phyloP scores from a whole-genome alignment of 1,284 basidiomycete genomes.

The Mycena sp. region DNA sequence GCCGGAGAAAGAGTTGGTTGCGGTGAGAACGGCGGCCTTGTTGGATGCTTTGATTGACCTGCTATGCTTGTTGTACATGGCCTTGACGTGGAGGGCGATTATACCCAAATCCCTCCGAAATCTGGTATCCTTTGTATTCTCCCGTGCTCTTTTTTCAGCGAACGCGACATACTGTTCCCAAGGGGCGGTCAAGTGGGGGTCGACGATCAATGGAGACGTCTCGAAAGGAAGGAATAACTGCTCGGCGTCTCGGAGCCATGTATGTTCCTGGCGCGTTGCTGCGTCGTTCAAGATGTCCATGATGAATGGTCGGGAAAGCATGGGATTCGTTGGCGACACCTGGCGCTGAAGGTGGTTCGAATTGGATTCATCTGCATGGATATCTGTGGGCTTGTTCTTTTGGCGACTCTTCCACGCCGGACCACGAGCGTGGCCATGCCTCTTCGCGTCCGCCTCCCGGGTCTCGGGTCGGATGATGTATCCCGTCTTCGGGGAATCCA shows the following conservation, averaged over 20 bases:
- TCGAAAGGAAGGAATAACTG: conserved; percentile 15
- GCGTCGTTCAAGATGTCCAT: conserved; percentile 31
- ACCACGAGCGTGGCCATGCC: conserved; percentile 10
- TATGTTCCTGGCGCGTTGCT: conserved; percentile 5
- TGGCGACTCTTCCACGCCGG: conserved; percentile 28
- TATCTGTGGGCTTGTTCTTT: not conserved
- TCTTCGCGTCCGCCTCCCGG: not conserved
- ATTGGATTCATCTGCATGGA: not conserved
- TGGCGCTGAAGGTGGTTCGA: not conserved
- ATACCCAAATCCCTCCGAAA: conserved; percentile 35
- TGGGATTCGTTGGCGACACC: not conserved
- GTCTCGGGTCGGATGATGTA: conserved; percentile 3
- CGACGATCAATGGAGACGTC: conserved; percentile 37
- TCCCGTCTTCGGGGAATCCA: conserved; percentile 30
- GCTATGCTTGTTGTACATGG: conserved; percentile 30
- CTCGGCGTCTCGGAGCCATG: conserved; percentile 24
- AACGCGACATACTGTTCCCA: conserved; percentile 38
- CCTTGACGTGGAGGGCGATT: conserved; percentile 42
- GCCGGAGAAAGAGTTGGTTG: conserved; percentile 30
- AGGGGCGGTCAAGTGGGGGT: conserved; percentile 43
- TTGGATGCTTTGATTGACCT: too few species aligned
- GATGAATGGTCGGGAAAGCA: conserved; percentile 22
- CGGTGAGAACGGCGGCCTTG: not conserved
- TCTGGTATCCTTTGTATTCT: conserved; percentile 23
- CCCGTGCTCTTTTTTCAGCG: not conserved